These are phyloP conservation scores for Leptodontidium sp. DNA, from an alignment of 2,329 filamentous ascomycete genomes.

Conservation along the genomic window DNA sequence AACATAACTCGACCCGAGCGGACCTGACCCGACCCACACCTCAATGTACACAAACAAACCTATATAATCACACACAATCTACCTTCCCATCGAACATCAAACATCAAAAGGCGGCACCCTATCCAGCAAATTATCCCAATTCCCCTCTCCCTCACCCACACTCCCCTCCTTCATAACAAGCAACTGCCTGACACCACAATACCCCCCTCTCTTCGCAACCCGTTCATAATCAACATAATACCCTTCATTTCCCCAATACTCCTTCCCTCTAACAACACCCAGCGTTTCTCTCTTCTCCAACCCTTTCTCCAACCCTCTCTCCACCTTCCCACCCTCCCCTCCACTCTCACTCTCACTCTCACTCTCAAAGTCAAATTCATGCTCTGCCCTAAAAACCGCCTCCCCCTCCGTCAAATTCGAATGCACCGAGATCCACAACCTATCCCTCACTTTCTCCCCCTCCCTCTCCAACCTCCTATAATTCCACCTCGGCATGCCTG, in stretches of 20 bases:
- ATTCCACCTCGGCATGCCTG: constrained; percentile 66
- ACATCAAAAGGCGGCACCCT: constrained; percentile 42
- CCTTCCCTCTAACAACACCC: constrained; percentile 35
- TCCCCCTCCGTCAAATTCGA: constrained; percentile 43
- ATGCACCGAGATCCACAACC: constrained; percentile 54
- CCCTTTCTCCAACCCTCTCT: not conserved
- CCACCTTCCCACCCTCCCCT: constrained; percentile 12
- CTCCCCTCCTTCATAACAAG: constrained; percentile 51
- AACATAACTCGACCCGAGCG: too few relatives aligned
- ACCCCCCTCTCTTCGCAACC: constrained; percentile 59
- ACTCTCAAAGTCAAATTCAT: constrained; percentile 20
- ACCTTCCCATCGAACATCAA: constrained; percentile 5
- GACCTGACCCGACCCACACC: too few relatives aligned
- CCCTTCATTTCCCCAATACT: constrained; percentile 43
- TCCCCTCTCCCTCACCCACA: constrained; percentile 42
- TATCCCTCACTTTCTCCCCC: constrained; percentile 61
- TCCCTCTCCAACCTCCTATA: constrained; percentile 65
- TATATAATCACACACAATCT: not conserved
- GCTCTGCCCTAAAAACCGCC: constrained; percentile 22
- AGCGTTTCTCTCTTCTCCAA: constrained; percentile 34
- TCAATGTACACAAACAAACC: too few relatives aligned
- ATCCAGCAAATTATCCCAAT: constrained; percentile 46
- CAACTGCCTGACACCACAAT: constrained; percentile 63
- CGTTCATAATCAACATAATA: constrained; percentile 54
- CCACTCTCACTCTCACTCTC: constrained; percentile 16